Percentiles rank a stretch among this genome's conserved stretches.
These are phyloP conservation scores for Kodamaea anthophila DNA, from an alignment of 1,139 yeast species.

Conservation along the genomic window DNA sequence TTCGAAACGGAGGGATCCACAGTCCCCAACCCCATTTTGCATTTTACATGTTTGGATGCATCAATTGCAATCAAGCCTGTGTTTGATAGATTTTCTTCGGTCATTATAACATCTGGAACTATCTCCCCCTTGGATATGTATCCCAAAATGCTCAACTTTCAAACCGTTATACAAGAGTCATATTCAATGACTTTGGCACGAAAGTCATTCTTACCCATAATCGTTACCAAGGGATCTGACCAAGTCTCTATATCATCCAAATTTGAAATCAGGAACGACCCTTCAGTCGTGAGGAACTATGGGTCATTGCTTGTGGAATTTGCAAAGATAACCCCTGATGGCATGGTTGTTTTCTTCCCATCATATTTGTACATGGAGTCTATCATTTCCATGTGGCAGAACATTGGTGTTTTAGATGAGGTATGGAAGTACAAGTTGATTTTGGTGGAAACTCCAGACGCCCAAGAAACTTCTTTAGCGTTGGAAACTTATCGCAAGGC, in stretches of 20 bases:
- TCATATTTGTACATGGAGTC: slow-evolving; percentile 96
- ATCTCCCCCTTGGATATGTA: slow-evolving; percentile 98
- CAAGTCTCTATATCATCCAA: slow-evolving; percentile 95
- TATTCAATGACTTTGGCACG: slow-evolving; percentile 94
- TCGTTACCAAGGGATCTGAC: slow-evolving; percentile 95
- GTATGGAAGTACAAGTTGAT: slow-evolving; percentile 97
- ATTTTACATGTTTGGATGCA: slow-evolving; percentile 93
- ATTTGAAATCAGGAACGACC: slow-evolving; percentile 95
- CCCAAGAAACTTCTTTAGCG: slow-evolving; percentile 95
- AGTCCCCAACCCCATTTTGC: slow-evolving; percentile 94
- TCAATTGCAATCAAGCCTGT: slow-evolving; percentile 97
- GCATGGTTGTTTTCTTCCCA: slow-evolving; percentile 96
- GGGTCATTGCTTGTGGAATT: slow-evolving; percentile 90
- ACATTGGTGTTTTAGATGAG: slow-evolving; percentile 95
- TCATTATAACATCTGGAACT: slow-evolving; percentile 94
- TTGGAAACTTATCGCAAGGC: slow-evolving; percentile 94
- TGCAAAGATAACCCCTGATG: slow-evolving; percentile 95
- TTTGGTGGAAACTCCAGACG: slow-evolving; percentile 98
- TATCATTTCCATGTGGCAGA: slow-evolving; percentile 96
- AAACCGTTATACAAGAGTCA: slow-evolving; percentile 90
- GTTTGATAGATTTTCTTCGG: slow-evolving; percentile 89
- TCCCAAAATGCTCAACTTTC: slow-evolving; percentile 93
- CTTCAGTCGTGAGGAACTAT: slow-evolving; percentile 93
- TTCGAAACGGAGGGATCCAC: slow-evolving; percentile 96
- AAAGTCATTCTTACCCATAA: slow-evolving; percentile 88